Evolutionary conservation across 371 early-diverging fungal species (phyloP).

Genomic region (Mucor circinelloides): DNA sequence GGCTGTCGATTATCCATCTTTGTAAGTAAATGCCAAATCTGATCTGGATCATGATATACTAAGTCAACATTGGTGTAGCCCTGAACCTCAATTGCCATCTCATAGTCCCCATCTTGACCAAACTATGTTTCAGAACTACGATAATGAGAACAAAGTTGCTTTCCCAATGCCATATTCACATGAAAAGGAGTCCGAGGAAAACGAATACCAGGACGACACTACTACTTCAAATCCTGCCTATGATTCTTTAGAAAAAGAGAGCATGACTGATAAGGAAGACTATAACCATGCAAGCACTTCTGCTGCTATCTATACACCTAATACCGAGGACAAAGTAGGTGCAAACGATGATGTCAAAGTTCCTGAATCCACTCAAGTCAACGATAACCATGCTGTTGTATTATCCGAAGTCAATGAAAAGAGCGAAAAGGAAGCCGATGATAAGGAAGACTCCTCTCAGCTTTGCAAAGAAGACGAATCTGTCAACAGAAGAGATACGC

Average conservation of each 20-base stretch:
- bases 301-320: neutral
- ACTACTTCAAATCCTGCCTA: neutral
- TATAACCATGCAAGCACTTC: neutral
- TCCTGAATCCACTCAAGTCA: neutral
- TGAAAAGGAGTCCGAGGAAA: neutral
- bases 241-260: neutral
- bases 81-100: neutral
- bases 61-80: neutral
- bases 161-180: neutral
- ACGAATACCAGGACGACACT: neutral
- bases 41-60: neutral
- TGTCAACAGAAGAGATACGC: neutral
- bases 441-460: neutral
- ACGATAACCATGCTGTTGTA: neutral
- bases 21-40: neutral
- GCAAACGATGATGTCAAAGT: neutral
- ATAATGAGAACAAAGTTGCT: neutral
- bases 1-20: neutral
- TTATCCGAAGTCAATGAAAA: neutral
- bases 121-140: neutral
- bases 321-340: neutral
- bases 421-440: neutral
- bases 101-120: neutral
- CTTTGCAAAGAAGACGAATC: neutral
- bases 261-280: neutral